Base-by-base conservation (phyloP, 345 rosid genomes). In the Cardamine chenopodiifolia region DNA sequence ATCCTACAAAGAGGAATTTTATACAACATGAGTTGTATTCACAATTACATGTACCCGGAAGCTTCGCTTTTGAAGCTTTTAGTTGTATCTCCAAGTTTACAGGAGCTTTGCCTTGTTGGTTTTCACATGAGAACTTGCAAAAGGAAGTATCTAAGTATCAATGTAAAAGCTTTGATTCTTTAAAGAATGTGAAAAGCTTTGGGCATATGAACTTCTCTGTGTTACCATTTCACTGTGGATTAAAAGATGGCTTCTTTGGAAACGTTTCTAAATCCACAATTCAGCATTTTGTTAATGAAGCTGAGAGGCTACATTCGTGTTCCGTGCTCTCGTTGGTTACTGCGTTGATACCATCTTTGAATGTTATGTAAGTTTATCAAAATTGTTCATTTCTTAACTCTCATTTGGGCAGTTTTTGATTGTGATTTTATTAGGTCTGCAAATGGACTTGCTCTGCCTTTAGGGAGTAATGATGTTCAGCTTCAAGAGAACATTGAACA, bases 251-350 rank as follows among this genome's bases (percentile, higher is more conserved):
- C 31, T 62, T 71, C 34, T 86, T 87, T 50, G 74, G 79, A 15
- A 85, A 76, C 69, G 73, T 88, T 35, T 77, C 89, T 3, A 83
- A 83, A 72, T 84, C 80, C 23, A 53, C 82, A 44, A 57, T 83
- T 79, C 89, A 71, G 73, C 76, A 70, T 47, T 77, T 91, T 26
- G 49, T 78, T 47, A 79, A 86, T 79, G 90, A 90, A 85, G 87
- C 83, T 34, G 91, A 84, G 82, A 75, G 75, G 62, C 79, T 88
- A 20, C 87, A 85, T 40, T 82, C 87, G 6, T 75, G 74, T 73
- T 85, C 93, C 9, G 57, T 88, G 25, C 79, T 91, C 69, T 88
- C 93, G 2, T 81, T 91, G 58, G 96, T 93, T 80, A 83, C 84
- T 73, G 81, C 86, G 23, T 20, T 91, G 44, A 75, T 91, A 67